These are phyloP conservation scores for Trichomonascaceae sp. DNA, from an alignment of 1,139 yeast species.

Conservation along the genomic window DNA sequence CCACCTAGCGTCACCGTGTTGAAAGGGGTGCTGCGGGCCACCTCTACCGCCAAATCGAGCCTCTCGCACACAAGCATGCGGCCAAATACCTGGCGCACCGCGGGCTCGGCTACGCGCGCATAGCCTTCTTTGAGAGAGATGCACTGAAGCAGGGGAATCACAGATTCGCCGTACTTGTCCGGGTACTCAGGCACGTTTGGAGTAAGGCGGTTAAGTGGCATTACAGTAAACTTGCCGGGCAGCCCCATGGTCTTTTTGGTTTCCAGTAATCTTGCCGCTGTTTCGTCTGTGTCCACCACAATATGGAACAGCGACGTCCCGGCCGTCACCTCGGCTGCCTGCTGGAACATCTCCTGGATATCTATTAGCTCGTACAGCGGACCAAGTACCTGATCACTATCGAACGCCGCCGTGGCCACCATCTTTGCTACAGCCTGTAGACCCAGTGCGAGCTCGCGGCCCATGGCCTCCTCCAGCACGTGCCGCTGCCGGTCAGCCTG, in stretches of 20 bases:
- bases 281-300: constrained; percentile 77
- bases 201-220: constrained; percentile 69
- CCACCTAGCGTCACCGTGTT: constrained; percentile 86
- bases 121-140: constrained; percentile 44
- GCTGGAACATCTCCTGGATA: constrained; percentile 70
- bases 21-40: constrained; percentile 49
- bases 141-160: constrained; percentile 68
- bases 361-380: constrained; percentile 72
- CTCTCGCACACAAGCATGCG: constrained; percentile 66
- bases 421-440: constrained; percentile 53
- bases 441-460: constrained; percentile 52
- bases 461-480: constrained; percentile 42
- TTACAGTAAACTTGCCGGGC: constrained; percentile 72
- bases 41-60: constrained; percentile 53
- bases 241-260: constrained; percentile 34
- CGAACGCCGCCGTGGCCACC: constrained; percentile 40
- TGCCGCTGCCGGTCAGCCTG: constrained; percentile 35
- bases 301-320: constrained; percentile 79
- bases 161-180: constrained; percentile 36
- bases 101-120: constrained; percentile 39
- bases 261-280: constrained; percentile 61
- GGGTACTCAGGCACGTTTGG: constrained; percentile 37
- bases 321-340: constrained; percentile 80
- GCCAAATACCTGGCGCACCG: constrained; percentile 71
- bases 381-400: constrained; percentile 52